These are phyloP conservation scores for Ogataea ganodermae DNA, from an alignment of 805 yeast genomes.

Conservation along the genomic window DNA sequence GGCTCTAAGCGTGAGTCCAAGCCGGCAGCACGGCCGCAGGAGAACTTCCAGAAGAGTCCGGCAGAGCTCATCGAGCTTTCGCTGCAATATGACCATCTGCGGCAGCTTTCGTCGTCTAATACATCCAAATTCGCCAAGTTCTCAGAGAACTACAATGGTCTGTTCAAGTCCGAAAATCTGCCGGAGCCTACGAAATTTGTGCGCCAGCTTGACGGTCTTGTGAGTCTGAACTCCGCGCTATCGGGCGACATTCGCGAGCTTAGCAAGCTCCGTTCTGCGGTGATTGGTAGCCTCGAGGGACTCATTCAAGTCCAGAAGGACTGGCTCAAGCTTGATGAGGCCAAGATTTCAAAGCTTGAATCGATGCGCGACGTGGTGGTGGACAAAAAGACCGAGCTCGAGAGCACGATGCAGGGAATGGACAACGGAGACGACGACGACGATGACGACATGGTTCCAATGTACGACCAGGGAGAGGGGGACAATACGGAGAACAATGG, in stretches of 20 bases:
- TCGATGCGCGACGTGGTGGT: conserved; percentile 19
- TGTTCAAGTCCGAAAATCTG: conserved; percentile 33
- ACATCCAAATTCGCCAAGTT: conserved; percentile 23
- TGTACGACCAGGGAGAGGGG: conserved; percentile 16
- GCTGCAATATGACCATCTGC: conserved; percentile 25
- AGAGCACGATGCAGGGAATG: conserved; percentile 23
- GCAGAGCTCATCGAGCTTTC: conserved; percentile 31
- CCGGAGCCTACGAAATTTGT: conserved; percentile 36
- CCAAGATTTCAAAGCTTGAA: conserved; percentile 23
- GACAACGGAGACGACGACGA: conserved; percentile 18
- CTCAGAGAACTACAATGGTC: conserved; percentile 25
- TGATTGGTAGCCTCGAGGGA: conserved; percentile 29
- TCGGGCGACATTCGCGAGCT: conserved; percentile 17
- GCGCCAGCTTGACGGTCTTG: conserved; percentile 23
- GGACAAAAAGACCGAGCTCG: conserved; percentile 29
- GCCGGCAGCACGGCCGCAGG: neutral
- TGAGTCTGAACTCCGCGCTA: conserved; percentile 16
- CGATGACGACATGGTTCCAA: conserved; percentile 11
- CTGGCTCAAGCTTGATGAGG: conserved; percentile 31
- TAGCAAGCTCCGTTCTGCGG: conserved; percentile 23
- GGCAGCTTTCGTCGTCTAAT: conserved; percentile 24
- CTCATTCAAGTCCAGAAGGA: conserved; percentile 34
- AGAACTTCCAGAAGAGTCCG: conserved; percentile 18
- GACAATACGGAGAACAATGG: conserved; percentile 25
- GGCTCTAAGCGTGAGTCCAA: conserved; percentile 1